A percentile compares a stretch with the other conserved stretches of the same genome.
phyloP scores from a whole-genome alignment of 2,329 filamentous ascomycete genomes.

The Fusarium avenaceum region DNA sequence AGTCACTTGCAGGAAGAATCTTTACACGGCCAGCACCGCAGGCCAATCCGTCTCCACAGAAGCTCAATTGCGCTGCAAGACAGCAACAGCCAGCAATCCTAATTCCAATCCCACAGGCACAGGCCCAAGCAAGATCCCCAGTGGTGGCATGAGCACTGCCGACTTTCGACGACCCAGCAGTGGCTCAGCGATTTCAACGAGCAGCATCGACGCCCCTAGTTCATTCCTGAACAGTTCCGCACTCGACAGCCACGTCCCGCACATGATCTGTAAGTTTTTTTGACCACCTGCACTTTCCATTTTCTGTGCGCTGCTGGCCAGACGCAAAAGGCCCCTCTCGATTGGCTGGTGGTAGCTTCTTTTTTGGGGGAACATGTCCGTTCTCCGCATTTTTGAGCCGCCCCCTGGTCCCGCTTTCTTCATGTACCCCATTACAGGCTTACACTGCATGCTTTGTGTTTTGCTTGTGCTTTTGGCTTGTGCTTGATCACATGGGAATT shows the following conservation, averaged over 20 bases:
- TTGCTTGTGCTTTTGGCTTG: neutral
- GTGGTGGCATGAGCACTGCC: conserved; percentile 50
- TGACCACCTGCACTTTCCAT: conserved; percentile 6
- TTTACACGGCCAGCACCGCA: conserved; percentile 56
- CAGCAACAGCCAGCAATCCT: conserved; percentile 52
- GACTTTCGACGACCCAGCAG: conserved; percentile 57
- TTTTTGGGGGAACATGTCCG: conserved; percentile 45
- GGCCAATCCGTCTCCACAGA: conserved; percentile 58
- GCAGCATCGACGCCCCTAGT: conserved; percentile 49
- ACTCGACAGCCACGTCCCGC: conserved; percentile 61
- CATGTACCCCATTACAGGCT: conserved; percentile 43
- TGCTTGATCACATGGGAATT: conserved; percentile 46
- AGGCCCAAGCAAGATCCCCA: conserved; percentile 21
- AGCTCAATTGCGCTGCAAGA: conserved; percentile 60
- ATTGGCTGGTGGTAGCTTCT: conserved; percentile 35
- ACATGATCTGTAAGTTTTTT: conserved; percentile 63
- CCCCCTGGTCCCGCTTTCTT: conserved; percentile 37
- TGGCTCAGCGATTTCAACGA: conserved; percentile 52
- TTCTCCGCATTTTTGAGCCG: conserved; percentile 50
- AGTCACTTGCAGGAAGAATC: conserved; percentile 58
- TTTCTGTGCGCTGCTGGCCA: conserved; percentile 37
- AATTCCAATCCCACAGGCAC: conserved; percentile 43
- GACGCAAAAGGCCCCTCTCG: neutral
- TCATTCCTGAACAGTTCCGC: conserved; percentile 48
- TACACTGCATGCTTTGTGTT: conserved; percentile 9